Percentiles rank a stretch among this genome's conserved stretches.
phyloP scores from a whole-genome alignment of 2,329 filamentous ascomycete species.

The Colletotrichum viniferum region DNA sequence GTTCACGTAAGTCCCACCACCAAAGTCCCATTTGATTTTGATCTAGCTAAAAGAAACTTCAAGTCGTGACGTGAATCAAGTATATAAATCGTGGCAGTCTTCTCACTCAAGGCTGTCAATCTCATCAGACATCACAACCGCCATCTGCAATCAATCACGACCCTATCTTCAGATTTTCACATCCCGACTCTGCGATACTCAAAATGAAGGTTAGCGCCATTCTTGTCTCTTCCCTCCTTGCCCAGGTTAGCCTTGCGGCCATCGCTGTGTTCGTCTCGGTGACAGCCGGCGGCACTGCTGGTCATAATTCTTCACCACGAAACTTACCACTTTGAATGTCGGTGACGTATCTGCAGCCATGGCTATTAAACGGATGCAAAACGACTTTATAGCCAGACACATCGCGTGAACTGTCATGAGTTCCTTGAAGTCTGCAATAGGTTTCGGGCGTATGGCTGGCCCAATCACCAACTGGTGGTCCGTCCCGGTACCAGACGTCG shows the following conservation, averaged over 20 bases:
- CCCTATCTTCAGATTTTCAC: background rate
- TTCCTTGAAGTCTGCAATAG: too few relatives aligned
- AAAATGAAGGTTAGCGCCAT: background rate
- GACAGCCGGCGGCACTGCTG: background rate
- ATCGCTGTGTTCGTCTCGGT: background rate
- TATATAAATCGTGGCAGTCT: background rate
- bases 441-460: too few relatives aligned
- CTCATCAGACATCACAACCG: background rate
- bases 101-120: background rate
- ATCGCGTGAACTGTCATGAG: too few relatives aligned
- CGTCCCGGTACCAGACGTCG: too few relatives aligned
- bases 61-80: background rate
- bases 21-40: background rate
- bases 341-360: too few relatives aligned
- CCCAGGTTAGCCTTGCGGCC: background rate
- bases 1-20: background rate
- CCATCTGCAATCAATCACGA: background rate
- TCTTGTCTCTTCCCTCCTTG: background rate
- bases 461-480: too few relatives aligned
- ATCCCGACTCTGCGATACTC: background rate
- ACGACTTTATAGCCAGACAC: too few relatives aligned
- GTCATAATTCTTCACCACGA: background rate
- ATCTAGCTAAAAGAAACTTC: background rate
- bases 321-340: too few relatives aligned
- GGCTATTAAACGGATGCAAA: too few relatives aligned